These are phyloP conservation scores for Pestalotiopsis sp. DNA, from an alignment of 2,329 filamentous ascomycete genomes.

Conservation along the genomic window DNA sequence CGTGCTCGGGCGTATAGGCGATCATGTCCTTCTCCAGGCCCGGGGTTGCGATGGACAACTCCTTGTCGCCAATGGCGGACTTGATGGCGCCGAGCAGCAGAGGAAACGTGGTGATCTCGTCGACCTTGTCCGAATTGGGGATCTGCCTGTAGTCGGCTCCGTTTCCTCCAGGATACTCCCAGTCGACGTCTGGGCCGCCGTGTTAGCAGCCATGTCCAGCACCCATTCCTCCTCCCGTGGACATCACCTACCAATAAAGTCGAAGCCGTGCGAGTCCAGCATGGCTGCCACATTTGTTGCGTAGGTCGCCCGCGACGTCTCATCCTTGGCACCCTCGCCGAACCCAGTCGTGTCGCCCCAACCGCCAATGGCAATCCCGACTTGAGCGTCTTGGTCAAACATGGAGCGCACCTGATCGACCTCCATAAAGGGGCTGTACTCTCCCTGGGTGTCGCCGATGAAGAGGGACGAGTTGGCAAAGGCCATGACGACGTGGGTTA, in stretches of 20 bases:
- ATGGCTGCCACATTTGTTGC: conserved; percentile 66
- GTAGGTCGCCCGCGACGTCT: conserved; percentile 57
- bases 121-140: conserved; percentile 61
- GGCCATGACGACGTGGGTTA: conserved; percentile 32
- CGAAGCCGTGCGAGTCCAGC: conserved; percentile 63
- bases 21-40: conserved; percentile 68
- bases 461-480: conserved; percentile 31
- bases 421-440: conserved; percentile 28
- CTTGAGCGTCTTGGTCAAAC: conserved; percentile 56
- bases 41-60: conserved; percentile 71
- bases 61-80: conserved; percentile 57
- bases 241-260: conserved; percentile 61
- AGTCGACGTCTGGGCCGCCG: conserved; percentile 56
- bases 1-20: conserved; percentile 61
- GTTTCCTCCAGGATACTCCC: conserved; percentile 69
- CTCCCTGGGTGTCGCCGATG: conserved; percentile 22
- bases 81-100: conserved; percentile 62
- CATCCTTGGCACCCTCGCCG: conserved; percentile 54
- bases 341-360: conserved; percentile 74
- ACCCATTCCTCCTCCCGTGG: conserved; percentile 20
- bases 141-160: conserved; percentile 69
- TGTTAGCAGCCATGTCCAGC: conserved; percentile 21
- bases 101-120: conserved; percentile 67
- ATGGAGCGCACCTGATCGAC: conserved; percentile 39
- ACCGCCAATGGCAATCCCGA: conserved; percentile 74